Evolutionary conservation across 495 filamentous ascomycete genomes (phyloP), one percentile per base, ranked within the genome.

Genomic region (Penicillium pulvis): DNA sequence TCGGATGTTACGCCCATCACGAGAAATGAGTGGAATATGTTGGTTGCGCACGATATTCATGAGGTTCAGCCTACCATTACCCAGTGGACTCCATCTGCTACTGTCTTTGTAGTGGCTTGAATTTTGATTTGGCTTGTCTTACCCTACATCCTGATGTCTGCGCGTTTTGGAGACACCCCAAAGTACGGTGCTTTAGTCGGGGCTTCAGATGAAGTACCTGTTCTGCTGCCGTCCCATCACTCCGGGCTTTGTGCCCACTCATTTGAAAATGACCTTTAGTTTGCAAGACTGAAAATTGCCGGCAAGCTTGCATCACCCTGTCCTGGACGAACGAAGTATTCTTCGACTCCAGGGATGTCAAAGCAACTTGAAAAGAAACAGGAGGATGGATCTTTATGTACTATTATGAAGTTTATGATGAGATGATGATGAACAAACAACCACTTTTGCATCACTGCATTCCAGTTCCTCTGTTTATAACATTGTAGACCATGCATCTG

Each of bases 1-100:
- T 78, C 76, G 11, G 76, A 80, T 62, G 76, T 79, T 16, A 79
- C 76, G 0, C 77, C 77, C 5, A 80, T 78, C 58, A 80, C 77
- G 2, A 58, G 72, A 11, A 78, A 77, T 47, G 77, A 80, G 61
- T 80, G 77, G 77, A 80, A 80, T 53, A 66, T 79, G 12, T 66
- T 80, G 16, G 65, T 75, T 17, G 64, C 62, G 12, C 55, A 72
- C 26, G 72, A 75, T 17, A 70, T 76, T 39, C 63, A 55, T 0
- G 51, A 69, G 49, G 24, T 67, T 6, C 70, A 72, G 58, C 71
- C 73, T 19, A 70, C 63, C 14, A 68, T 79, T 17, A 79, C 77
- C 2, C 74, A 76, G 62, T 79, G 75, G 77, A 74, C 69, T 41
- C 77, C 77, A 8, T 77, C 75, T 26, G 73, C 75, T 16, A 68